A percentile compares a stretch with the other conserved stretches of the same genome.
phyloP scores from a whole-genome alignment of 129 eudicot genomes.

The Pseudognaphalium luteoalbum region DNA sequence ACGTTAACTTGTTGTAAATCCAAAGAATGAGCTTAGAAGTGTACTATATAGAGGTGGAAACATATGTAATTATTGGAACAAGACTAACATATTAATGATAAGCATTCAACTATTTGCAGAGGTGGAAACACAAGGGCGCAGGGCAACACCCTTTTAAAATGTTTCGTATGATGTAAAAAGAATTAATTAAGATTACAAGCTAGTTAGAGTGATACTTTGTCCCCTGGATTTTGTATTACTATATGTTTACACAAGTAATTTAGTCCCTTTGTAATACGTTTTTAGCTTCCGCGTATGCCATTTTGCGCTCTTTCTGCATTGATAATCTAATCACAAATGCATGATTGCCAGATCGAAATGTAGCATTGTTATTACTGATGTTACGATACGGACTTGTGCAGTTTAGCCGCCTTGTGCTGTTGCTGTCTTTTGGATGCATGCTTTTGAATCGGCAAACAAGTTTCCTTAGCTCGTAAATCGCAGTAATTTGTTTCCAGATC shows the following conservation, averaged over 20 bases:
- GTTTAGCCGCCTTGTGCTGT: constrained; percentile 84
- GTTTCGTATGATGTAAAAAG: too few relatives aligned
- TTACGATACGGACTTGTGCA: constrained; percentile 33
- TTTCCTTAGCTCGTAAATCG: neutral
- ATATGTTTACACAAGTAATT: too few relatives aligned
- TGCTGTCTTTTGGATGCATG: constrained; percentile 82
- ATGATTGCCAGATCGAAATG: neutral
- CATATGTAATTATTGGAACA: neutral
- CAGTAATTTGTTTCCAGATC: neutral
- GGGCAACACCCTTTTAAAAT: too few relatives aligned
- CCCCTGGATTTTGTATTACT: too few relatives aligned
- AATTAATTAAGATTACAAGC: too few relatives aligned
- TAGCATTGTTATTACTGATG: neutral
- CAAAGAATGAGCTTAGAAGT: neutral
- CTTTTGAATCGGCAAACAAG: constrained; percentile 40
- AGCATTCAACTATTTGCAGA: too few relatives aligned
- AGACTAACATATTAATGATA: neutral
- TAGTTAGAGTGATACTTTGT: too few relatives aligned
- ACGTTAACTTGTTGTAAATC: neutral
- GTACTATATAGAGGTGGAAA: too few relatives aligned
- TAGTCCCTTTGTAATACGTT: too few relatives aligned
- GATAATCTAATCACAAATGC: neutral
- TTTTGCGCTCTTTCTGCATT: neutral
- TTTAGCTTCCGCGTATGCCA: neutral
- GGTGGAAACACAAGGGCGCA: too few relatives aligned